Evolutionary conservation across 768 basidiomycete genomes (phyloP).

Genomic region (Rhodotorula graminis): DNA sequence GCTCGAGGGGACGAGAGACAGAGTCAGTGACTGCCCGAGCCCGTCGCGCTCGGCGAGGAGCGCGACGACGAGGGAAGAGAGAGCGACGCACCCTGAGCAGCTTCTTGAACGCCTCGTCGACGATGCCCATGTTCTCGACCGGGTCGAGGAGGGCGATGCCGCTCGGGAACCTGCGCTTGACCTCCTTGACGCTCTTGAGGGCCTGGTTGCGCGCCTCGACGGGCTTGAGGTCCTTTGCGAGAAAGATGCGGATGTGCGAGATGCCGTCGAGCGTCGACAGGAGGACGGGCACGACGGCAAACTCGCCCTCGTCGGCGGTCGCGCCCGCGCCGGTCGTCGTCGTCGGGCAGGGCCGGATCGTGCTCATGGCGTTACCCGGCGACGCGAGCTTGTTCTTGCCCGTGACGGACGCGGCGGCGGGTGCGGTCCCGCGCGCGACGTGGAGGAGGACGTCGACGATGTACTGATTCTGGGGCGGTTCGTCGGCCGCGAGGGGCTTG

Average conservation of each 20-base stretch:
- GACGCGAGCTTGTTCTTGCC: slow-evolving; percentile 50
- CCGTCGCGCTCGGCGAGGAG: too few species aligned
- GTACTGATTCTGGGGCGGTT: slow-evolving; percentile 80
- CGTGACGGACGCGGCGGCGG: slow-evolving; percentile 58
- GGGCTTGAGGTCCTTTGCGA: slow-evolving; percentile 83
- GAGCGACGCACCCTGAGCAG: slow-evolving; percentile 63
- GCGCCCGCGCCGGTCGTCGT: slow-evolving; percentile 17
- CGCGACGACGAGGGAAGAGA: neutral
- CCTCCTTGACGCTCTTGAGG: slow-evolving; percentile 86
- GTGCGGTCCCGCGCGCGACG: slow-evolving; percentile 60
- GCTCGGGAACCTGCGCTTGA: slow-evolving; percentile 82
- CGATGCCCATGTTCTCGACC: slow-evolving; percentile 89
- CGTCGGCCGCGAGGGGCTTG: slow-evolving; percentile 60
- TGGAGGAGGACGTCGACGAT: slow-evolving; percentile 84
- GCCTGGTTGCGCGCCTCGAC: slow-evolving; percentile 70
- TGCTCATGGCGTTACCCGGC: slow-evolving; percentile 53
- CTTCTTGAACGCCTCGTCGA: slow-evolving; percentile 83
- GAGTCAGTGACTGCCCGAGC: too few species aligned
- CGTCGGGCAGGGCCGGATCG: slow-evolving; percentile 66
- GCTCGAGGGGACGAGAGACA: neutral
- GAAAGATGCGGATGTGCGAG: slow-evolving; percentile 74
- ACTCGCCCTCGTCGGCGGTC: slow-evolving; percentile 62
- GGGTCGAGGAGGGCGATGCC: slow-evolving; percentile 85
- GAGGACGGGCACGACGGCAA: slow-evolving; percentile 81
- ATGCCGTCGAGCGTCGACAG: slow-evolving; percentile 80